Conservation (phyloP, 805 yeast species). For the Metschnikowia lochheadii region DNA sequence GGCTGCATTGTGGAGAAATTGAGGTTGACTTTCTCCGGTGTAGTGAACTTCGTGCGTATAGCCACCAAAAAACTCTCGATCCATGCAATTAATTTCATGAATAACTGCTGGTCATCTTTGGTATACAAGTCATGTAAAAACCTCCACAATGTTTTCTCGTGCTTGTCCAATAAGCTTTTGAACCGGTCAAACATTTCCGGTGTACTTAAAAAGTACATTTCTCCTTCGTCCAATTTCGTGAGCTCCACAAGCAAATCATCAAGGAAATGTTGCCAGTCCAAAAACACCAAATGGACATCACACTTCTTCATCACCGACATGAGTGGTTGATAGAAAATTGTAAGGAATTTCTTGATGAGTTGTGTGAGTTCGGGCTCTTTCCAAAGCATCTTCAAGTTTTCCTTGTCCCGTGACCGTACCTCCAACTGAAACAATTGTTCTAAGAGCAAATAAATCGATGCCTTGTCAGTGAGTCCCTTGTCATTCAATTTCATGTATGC, state of each 20-base stretch:
- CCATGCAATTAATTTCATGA: conserved; percentile 73
- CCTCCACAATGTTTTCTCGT: conserved; percentile 65
- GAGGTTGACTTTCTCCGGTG: conserved; percentile 37
- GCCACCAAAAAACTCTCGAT: conserved; percentile 60
- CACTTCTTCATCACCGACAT: conserved; percentile 65
- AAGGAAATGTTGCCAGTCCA: conserved; percentile 34
- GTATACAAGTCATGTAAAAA: conserved; percentile 79
- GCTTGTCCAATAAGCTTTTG: conserved; percentile 61
- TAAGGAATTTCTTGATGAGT: conserved; percentile 66
- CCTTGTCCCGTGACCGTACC: conserved; percentile 71
- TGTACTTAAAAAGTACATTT: conserved; percentile 43
- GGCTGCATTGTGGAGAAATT: conserved; percentile 32
- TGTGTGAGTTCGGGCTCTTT: conserved; percentile 78
- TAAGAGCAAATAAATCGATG: conserved; percentile 47
- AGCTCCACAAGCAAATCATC: conserved; percentile 64
- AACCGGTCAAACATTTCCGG: conserved; percentile 65
- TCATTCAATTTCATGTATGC: conserved; percentile 20
- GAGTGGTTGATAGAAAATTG: conserved; percentile 71
- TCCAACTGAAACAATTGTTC: conserved; percentile 60
- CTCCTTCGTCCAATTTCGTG: conserved; percentile 52
- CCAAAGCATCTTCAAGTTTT: conserved; percentile 73
- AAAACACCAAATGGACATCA: conserved; percentile 57
- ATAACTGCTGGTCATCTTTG: conserved; percentile 69
- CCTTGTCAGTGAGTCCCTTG: conserved; percentile 9
- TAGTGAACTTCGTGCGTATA: conserved; percentile 55